These are phyloP conservation scores for Fusarium luffae DNA, from an alignment of 2,329 filamentous ascomycete species.

Conservation along the genomic window DNA sequence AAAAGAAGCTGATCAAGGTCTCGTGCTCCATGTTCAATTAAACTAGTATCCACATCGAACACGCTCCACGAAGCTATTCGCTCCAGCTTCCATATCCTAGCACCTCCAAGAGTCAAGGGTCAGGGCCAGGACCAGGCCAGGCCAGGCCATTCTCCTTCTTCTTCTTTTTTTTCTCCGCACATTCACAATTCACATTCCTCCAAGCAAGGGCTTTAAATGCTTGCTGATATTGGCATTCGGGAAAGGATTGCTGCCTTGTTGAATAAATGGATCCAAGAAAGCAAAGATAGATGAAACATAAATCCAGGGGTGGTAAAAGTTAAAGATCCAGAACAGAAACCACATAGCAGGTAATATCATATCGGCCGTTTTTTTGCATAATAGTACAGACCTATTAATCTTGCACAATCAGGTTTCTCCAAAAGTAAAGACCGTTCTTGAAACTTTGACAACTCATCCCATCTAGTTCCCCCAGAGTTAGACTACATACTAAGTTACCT, in stretches of 20 bases:
- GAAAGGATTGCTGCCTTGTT: slow-evolving; percentile 4
- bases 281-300: not conserved
- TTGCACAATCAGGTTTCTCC: slow-evolving; percentile 31
- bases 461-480: slow-evolving; percentile 27
- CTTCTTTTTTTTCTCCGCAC: slow-evolving; percentile 6
- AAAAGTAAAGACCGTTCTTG: slow-evolving; percentile 7
- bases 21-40: slow-evolving; percentile 32
- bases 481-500: not conserved
- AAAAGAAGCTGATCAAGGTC: slow-evolving; percentile 25
- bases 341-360: not conserved
- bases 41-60: slow-evolving; percentile 39
- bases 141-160: not conserved
- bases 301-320: not conserved
- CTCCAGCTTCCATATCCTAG: slow-evolving; percentile 11
- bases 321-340: not conserved
- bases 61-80: slow-evolving; percentile 37
- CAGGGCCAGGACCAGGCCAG: not conserved
- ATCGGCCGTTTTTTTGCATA: slow-evolving; percentile 23
- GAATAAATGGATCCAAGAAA: not conserved
- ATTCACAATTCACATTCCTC: slow-evolving; percentile 2
- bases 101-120: not conserved
- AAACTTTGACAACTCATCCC: slow-evolving; percentile 39
- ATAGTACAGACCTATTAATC: slow-evolving; percentile 30
- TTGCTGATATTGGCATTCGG: slow-evolving; percentile 10
- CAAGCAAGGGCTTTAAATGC: slow-evolving; percentile 20